phyloP scores from a whole-genome alignment of 306 rosid species.

The Dalbergia oliveri region DNA sequence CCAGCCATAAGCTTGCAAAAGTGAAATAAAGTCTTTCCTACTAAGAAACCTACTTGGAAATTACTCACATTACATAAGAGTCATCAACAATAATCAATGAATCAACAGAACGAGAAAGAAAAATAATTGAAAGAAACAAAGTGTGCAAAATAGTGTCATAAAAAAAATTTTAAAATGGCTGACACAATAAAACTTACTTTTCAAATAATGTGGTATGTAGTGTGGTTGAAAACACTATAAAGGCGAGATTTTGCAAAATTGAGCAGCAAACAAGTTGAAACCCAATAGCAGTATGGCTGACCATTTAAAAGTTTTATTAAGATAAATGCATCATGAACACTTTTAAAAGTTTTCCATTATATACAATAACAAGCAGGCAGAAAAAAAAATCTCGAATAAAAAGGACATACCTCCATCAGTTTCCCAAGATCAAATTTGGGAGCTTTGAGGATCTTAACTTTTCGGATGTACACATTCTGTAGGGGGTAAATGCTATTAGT shows the following conservation, averaged over 20 bases:
- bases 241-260: no score
- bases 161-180: no score
- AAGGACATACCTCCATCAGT: conserved; percentile 82
- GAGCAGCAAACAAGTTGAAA: not conserved
- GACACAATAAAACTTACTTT: no score
- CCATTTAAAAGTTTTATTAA: not conserved
- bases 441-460: conserved; percentile 94
- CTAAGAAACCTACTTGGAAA: no score
- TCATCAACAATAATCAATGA: not conserved
- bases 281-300: not conserved
- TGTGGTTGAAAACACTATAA: no score
- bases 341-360: not conserved
- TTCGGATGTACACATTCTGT: conserved; percentile 84
- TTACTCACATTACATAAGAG: not conserved
- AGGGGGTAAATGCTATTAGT: conserved; percentile 84
- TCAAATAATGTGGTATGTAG: no score
- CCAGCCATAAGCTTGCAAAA: not conserved
- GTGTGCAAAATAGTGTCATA: no score
- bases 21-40: not conserved
- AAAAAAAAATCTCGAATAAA: not conserved
- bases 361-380: no score
- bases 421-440: conserved; percentile 96
- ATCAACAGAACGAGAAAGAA: not conserved
- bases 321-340: not conserved
- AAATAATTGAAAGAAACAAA: not conserved